Evolutionary conservation across 495 filamentous ascomycete genomes (phyloP), one percentile per base, ranked within the genome.

Genomic region (Letharia lupina): DNA sequence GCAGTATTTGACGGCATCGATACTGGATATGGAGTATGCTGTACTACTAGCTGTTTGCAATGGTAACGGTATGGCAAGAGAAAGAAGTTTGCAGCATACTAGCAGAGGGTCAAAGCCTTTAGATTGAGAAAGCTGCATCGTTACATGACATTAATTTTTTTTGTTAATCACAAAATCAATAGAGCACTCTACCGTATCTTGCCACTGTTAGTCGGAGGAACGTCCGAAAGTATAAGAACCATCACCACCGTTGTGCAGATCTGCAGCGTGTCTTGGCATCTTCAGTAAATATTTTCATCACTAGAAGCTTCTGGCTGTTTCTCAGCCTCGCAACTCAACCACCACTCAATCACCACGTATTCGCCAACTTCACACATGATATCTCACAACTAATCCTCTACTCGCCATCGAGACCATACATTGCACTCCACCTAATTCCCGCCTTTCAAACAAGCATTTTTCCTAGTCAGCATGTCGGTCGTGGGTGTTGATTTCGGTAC

Each of bases 401-500:
- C 52, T 35, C 15, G 4, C 31, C 15, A 33, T 7, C 31, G 52
- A 33, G 52, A 56, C 15, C 23, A 13, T 16, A 13, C 12, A 35
- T 12, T 56, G 35, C 12, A 56, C 31, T 28, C 11, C n/a, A 52
- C 10, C 48, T 52, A 52, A 52, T 28, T 52, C n/a, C 20, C n/a
- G 48, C 23, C 48, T 23, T 52, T 52, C n/a, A 3, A 52, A 23
- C 28, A 16, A 33, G 23, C 52, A 15, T 15, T 16, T 33, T 35
- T 10, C 31, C 13, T 2, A 56, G 52, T 56, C 52, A 56, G 4
- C 52, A 56, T 56, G 52, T 56, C 52, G 13, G 88, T 91, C 74
- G 87, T 91, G 69, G 92, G 94, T 75, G 86, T 96, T 73, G 94
- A 99, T 86, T 88, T 99, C 79, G 94, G 94, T 80, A 90, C 92